phyloP scores from a whole-genome alignment of 495 filamentous ascomycete species.

The Articulospora tetracladia region DNA sequence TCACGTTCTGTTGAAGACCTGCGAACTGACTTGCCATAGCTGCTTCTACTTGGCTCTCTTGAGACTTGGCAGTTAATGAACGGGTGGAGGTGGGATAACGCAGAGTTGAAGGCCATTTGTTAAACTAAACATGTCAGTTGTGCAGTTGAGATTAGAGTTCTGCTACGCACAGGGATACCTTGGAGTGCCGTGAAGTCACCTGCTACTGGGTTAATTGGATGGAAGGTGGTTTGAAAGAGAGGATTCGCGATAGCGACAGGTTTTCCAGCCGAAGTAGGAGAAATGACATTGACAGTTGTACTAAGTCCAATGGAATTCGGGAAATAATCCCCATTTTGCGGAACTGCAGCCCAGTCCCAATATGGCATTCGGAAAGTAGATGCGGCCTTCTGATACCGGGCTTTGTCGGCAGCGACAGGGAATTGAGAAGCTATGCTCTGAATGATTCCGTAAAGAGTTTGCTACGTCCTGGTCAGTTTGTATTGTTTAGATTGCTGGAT shows the following conservation, averaged over 20 bases:
- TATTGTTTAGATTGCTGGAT: neutral
- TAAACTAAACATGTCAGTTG: constrained; percentile 6
- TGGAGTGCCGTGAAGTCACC: constrained; percentile 12
- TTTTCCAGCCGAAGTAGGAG: constrained; percentile 46
- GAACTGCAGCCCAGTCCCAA: constrained; percentile 61
- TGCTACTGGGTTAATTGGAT: constrained; percentile 39
- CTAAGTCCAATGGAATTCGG: constrained; percentile 31
- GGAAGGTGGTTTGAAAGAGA: constrained; percentile 56
- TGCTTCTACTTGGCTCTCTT: constrained; percentile 43
- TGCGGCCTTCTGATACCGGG: constrained; percentile 46
- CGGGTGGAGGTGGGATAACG: constrained; percentile 40
- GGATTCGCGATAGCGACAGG: constrained; percentile 55
- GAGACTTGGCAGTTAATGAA: constrained; percentile 41
- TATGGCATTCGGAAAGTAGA: constrained; percentile 57
- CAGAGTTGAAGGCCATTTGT: constrained; percentile 44
- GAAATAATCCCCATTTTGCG: constrained; percentile 25
- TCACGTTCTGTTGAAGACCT: constrained; percentile 17
- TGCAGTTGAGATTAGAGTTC: constrained; percentile 26
- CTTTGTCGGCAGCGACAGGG: constrained; percentile 37
- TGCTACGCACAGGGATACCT: constrained; percentile 10
- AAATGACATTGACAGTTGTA: constrained; percentile 38
- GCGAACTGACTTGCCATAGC: constrained; percentile 30
- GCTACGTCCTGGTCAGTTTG: constrained; percentile 32
- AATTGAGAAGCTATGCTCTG: constrained; percentile 45
- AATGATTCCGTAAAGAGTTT: constrained; percentile 50